A percentile compares a stretch with the other conserved stretches of the same genome.
Conservation (phyloP, 257 asterid species). For the Capsicum baccatum region DNA sequence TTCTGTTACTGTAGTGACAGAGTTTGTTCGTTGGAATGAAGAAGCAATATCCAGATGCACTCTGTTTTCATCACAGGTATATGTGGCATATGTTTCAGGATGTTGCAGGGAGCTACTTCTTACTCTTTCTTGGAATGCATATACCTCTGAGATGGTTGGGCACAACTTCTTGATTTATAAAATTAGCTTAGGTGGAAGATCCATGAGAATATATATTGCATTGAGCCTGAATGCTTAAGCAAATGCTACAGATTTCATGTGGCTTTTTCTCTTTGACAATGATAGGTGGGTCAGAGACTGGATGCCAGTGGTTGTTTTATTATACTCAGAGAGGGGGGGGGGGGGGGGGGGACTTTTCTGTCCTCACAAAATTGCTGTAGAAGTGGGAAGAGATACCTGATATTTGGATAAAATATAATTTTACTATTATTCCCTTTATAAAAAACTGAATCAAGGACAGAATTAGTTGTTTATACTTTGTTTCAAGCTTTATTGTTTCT, state of each 20-base stretch:
- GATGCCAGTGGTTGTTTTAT: neutral
- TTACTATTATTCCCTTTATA: too few relatives aligned
- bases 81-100: conserved; percentile 27
- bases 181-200: conserved; percentile 13
- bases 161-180: neutral
- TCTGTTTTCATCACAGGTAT: conserved; percentile 84
- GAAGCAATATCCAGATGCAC: conserved; percentile 91
- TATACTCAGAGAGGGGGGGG: neutral
- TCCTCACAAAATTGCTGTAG: too few relatives aligned
- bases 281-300: neutral
- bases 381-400: too few relatives aligned
- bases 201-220: neutral
- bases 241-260: neutral
- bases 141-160: conserved; percentile 17
- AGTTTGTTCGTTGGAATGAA: conserved; percentile 98
- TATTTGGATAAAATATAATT: too few relatives aligned
- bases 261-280: neutral
- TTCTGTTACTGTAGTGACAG: conserved; percentile 94
- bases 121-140: conserved; percentile 21
- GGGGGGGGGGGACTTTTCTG: too few relatives aligned
- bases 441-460: neutral
- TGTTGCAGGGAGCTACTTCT: conserved; percentile 7
- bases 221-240: neutral
- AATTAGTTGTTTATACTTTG: neutral
- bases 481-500: neutral